Evolutionary conservation across 1,284 basidiomycete genomes (phyloP), one percentile per base, ranked within the genome.

Genomic region (Trichosporon faecale): DNA sequence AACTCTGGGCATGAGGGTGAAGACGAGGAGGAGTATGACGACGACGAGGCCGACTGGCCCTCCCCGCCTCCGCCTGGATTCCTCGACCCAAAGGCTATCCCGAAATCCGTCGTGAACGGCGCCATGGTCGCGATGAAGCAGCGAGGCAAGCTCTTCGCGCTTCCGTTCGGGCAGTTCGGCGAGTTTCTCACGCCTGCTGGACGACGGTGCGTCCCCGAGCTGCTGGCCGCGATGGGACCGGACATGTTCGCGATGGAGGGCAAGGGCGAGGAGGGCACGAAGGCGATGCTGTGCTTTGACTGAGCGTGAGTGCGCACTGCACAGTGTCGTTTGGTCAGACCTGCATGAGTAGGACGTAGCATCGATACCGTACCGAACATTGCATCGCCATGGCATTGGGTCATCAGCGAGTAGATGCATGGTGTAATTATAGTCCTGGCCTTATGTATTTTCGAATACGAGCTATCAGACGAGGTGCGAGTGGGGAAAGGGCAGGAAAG

Each of bases 31-130:
- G 73, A 68, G 0, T 71, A 72, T 5, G 73, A 72, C 12, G 75
- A 67, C 33, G 70, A 68, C 18, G 60, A 60, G 21, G 72, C 65
- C 16, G 71, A 68, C 2, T 80, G 74, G 66, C 80, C 80, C 0
- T 64, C 69, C 0, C 78, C 79, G 3, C 74, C 80, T 1, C 81
- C 81, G 6, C 82, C 82, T 1, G 78, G 81, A 0, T 83, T 81
- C 69, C 65, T 70, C 7, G 74, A 80, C 64, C 78, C 79, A 0
- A 3, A 57, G 0, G 14, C 27, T 0, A 68, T 83, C n/a, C n/a
- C 72, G 4, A 55, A 73, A 4, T 65, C 69, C 1, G 25, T 71
- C 9, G n/a, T 83, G 0, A 74, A 76, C 29, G 21, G 64, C 4
- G 68, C 81, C n/a, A 52, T 80, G 3, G 74, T 82, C 8, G 67